Conservation (phyloP, 202 grass and related monocot species). For the Zoysia matrella region DNA sequence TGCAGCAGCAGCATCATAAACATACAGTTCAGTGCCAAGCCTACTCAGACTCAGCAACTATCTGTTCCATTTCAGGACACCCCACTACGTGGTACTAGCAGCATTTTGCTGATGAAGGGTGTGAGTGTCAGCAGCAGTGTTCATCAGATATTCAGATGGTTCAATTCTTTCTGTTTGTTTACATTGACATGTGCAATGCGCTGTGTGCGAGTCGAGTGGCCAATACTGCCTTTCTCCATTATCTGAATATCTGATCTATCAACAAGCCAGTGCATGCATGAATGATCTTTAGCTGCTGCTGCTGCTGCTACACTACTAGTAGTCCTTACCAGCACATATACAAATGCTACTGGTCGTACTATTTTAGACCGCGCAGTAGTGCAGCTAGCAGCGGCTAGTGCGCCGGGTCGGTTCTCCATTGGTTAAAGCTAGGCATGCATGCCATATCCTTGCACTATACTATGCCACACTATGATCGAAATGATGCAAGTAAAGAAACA, state of each 20-base stretch:
- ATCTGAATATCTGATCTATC: background rate
- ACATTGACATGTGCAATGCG: background rate
- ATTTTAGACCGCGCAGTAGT: conserved; percentile 11
- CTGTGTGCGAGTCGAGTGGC: conserved; percentile 10
- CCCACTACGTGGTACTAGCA: background rate
- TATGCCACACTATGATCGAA: no score
- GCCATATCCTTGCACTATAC: no score
- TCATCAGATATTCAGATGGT: no score
- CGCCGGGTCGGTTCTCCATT: background rate
- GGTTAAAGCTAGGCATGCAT: background rate
- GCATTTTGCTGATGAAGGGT: background rate
- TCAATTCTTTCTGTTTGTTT: background rate
- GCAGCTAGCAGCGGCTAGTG: background rate
- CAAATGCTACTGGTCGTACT: background rate
- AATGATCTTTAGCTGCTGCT: no score
- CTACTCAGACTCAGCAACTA: background rate
- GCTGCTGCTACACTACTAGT: no score
- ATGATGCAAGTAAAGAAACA: no score
- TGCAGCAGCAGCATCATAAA: background rate
- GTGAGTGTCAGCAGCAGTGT: no score
- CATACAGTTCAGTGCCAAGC: background rate
- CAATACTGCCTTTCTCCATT: conserved; percentile 9
- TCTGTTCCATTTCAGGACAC: conserved; percentile 6
- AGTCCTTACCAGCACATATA: no score
- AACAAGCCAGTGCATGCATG: background rate